Base-by-base conservation (phyloP, 1,284 basidiomycete genomes). In the Cronartium ribicola region DNA sequence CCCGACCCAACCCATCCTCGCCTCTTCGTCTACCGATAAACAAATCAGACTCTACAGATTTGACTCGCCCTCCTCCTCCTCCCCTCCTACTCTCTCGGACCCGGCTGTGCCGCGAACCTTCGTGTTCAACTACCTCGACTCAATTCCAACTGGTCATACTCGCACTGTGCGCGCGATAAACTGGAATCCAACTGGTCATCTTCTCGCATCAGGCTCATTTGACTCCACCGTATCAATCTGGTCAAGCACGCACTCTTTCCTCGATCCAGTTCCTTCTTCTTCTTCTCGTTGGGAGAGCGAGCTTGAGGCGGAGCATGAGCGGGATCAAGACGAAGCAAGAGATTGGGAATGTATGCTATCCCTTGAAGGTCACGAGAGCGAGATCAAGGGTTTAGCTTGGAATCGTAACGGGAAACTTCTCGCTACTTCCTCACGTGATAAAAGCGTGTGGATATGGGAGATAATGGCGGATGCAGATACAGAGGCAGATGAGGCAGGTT, bases 401-500 rank as follows among this genome's bases (percentile, higher is more conserved):
- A 94, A 90, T 20, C 78, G 80, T 40, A 84, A 84, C 36, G 96
- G 94, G 0, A 89, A 86, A 5, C 82, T 97, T 37, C 84, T 99
- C 17, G 95, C 95, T 5, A 94, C 89, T 78, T 97, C 94, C 80
- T 91, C 90, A 78, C 85, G 96, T 75, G 96, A 98, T 83, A 97
- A 98, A 83, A 92, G 91, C 14, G 94, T 98, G 0, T 98, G 96
- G 96, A 87, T 98, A 64, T 99, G 96, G 95, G 96, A 98, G 85
- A 91, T 62, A 41, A 64, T 74, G 60, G 44, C 60, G 67, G 41
- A 66, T 43, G 70, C 60, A 69, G 62, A 67, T 22, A 48, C 72
- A 5, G 78, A 93, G 91, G 75, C 77, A 37, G 77, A 78, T 36
- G 77, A 77, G 78, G 84, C 88, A n/a, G 94, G 96, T 78, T 97